These are phyloP conservation scores for Blastomyces percursus DNA, from an alignment of 2,329 filamentous ascomycete genomes.

Conservation along the genomic window DNA sequence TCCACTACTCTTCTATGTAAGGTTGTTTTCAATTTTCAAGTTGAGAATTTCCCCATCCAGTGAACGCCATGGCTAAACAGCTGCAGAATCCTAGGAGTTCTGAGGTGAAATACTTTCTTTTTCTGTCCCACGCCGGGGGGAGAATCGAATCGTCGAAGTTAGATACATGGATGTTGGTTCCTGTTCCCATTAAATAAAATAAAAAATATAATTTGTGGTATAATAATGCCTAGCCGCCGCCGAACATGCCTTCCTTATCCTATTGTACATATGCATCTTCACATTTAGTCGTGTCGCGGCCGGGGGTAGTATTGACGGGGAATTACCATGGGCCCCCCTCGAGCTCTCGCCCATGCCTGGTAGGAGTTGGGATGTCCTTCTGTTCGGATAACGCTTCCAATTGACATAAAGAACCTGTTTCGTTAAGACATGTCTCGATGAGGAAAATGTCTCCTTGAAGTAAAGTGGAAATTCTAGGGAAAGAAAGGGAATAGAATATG, in stretches of 20 bases:
- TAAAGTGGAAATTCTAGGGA: not conserved
- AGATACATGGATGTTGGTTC: conserved; percentile 2
- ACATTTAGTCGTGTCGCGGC: conserved; percentile 1
- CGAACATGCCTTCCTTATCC: not conserved
- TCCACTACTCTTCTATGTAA: not conserved
- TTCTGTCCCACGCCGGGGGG: not conserved
- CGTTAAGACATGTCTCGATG: conserved; percentile 7
- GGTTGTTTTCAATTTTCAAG: not conserved
- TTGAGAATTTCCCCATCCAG: not conserved
- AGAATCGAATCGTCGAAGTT: not conserved
- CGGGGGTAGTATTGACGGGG: conserved; percentile 31
- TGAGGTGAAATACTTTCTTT: not conserved
- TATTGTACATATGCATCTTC: conserved; percentile 7
- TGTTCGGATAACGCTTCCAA: conserved; percentile 89
- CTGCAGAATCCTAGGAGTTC: not conserved
- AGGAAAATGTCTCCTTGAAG: conserved; percentile 26
- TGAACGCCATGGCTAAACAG: conserved; percentile 2
- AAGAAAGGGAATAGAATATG: conserved; percentile 17
- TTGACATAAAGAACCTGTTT: conserved; percentile 87
- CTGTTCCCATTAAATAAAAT: conserved; percentile 3
- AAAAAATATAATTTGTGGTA: conserved; percentile 1
- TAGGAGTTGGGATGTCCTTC: conserved; percentile 68
- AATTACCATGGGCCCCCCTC: conserved; percentile 61
- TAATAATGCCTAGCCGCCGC: conserved; percentile 1
- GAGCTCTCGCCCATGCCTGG: conserved; percentile 64